A percentile compares a stretch with the other conserved stretches of the same genome.
Conservation (phyloP, 1,139 yeast species). For the Taphrina confusa region DNA sequence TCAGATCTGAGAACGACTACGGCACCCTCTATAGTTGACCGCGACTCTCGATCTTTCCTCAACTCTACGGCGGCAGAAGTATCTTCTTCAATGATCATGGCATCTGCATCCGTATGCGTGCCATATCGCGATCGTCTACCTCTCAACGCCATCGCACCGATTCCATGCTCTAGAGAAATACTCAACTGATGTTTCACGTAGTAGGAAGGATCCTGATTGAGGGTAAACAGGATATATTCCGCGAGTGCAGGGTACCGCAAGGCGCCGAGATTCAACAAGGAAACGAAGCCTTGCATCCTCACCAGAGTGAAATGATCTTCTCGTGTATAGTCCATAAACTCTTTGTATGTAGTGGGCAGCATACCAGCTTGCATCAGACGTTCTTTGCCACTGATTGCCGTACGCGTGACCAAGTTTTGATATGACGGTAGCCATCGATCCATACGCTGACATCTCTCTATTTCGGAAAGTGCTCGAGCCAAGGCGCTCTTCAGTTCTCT, state of each 20-base stretch:
- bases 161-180: conserved; percentile 53
- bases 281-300: conserved; percentile 68
- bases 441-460: conserved; percentile 72
- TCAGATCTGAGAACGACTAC: conserved; percentile 67
- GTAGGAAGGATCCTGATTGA: conserved; percentile 60
- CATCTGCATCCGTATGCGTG: conserved; percentile 42
- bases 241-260: conserved; percentile 63
- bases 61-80: conserved; percentile 48
- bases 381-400: conserved; percentile 54
- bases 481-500: conserved; percentile 46
- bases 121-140: conserved; percentile 49
- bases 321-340: conserved; percentile 55
- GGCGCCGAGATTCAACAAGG: conserved; percentile 73
- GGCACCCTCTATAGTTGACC: conserved; percentile 61
- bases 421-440: conserved; percentile 87
- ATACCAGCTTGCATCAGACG: conserved; percentile 62
- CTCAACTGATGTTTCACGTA: conserved; percentile 58
- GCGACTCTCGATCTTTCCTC: conserved; percentile 49
- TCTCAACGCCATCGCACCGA: conserved; percentile 69
- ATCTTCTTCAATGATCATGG: conserved; percentile 51
- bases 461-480: conserved; percentile 56
- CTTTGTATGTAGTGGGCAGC: conserved; percentile 56
- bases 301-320: conserved; percentile 56
- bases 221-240: conserved; percentile 60
- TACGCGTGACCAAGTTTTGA: conserved; percentile 59